Percentiles rank a stretch among this genome's conserved stretches.
phyloP scores from a whole-genome alignment of 306 rosid species.

The Inga leiocalycina region DNA sequence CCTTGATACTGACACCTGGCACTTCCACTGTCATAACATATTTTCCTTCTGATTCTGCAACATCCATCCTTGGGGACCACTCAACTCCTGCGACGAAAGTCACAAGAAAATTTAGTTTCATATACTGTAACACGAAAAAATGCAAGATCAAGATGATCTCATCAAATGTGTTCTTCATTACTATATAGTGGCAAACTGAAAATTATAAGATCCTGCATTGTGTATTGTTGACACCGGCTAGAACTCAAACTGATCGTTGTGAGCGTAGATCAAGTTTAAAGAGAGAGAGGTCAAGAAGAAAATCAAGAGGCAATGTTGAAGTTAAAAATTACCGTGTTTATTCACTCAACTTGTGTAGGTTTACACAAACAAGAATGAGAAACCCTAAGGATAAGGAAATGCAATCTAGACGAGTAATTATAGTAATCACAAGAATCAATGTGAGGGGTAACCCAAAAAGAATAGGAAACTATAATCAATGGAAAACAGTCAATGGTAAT shows the following conservation, averaged over 20 bases:
- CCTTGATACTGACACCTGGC: constrained; percentile 68
- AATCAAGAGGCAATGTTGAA: background rate
- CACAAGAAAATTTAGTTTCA: constrained; percentile 13
- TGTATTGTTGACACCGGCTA: background rate
- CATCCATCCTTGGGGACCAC: constrained; percentile 85
- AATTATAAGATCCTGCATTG: background rate
- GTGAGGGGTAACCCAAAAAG: too few relatives aligned
- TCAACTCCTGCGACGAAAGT: constrained; percentile 43
- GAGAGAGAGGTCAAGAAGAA: background rate
- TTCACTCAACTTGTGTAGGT: too few relatives aligned
- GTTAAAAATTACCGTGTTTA: too few relatives aligned
- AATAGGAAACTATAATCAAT: too few relatives aligned
- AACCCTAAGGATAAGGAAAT: too few relatives aligned
- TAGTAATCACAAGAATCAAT: too few relatives aligned
- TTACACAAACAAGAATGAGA: too few relatives aligned
- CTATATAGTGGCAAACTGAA: background rate
- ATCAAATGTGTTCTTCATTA: background rate
- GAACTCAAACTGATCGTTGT: background rate
- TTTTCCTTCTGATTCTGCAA: constrained; percentile 66
- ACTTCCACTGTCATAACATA: constrained; percentile 73
- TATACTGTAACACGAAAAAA: background rate
- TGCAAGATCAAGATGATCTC: background rate
- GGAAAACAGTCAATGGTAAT: too few relatives aligned
- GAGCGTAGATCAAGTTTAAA: background rate
- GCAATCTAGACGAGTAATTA: too few relatives aligned